phyloP scores from a whole-genome alignment of 495 filamentous ascomycete species.

The Trichoderma erinaceum region DNA sequence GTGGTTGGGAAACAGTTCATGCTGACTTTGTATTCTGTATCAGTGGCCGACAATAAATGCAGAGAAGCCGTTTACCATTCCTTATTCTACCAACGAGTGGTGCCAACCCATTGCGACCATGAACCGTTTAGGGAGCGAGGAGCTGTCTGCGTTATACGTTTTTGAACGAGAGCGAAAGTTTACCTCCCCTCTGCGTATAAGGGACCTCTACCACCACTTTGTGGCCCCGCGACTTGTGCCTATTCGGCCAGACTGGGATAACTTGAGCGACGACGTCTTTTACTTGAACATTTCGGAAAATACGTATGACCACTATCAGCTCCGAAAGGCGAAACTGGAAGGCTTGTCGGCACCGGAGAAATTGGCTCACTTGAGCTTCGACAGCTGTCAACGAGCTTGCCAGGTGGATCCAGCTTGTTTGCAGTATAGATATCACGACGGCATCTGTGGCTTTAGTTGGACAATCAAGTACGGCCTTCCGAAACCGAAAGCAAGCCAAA shows the following conservation, averaged over 20 bases:
- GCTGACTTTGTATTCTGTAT: not conserved
- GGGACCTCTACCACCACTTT: constrained; percentile 43
- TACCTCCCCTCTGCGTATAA: constrained; percentile 30
- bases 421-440: constrained; percentile 30
- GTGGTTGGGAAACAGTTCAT: not conserved
- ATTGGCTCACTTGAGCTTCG: constrained; percentile 34
- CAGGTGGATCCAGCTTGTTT: constrained; percentile 35
- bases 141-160: not conserved
- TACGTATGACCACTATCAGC: constrained; percentile 25
- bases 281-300: constrained; percentile 29
- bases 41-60: constrained; percentile 13
- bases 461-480: constrained; percentile 33
- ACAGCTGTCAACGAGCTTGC: constrained; percentile 39
- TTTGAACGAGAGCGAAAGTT: constrained; percentile 6
- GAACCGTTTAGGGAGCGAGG: constrained; percentile 4
- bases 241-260: constrained; percentile 44
- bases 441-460: constrained; percentile 27
- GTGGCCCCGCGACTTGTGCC: constrained; percentile 30
- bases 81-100: not conserved
- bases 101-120: constrained; percentile 11
- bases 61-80: constrained; percentile 9
- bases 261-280: constrained; percentile 36
- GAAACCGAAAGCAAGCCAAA: constrained; percentile 17
- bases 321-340: constrained; percentile 27
- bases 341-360: constrained; percentile 31